phyloP scores from a whole-genome alignment of 2,329 filamentous ascomycete genomes.

The Phoma sp. region DNA sequence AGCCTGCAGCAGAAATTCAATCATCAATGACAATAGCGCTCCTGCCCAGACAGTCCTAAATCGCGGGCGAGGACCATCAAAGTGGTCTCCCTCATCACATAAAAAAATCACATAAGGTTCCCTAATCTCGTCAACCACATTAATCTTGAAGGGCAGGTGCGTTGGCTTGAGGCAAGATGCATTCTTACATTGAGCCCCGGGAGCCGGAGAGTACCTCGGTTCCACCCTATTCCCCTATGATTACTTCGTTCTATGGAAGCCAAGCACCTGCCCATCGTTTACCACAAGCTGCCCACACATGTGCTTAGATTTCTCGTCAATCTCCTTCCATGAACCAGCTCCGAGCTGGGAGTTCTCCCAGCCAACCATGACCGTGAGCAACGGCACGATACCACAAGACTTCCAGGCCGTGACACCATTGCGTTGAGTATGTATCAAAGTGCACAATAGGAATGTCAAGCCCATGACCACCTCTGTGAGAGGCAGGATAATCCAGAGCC shows the following conservation, averaged over 20 bases:
- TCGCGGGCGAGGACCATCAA: too few species aligned
- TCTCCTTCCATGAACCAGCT: background rate
- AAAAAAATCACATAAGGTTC: too few species aligned
- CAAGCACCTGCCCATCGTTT: background rate
- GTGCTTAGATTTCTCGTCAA: background rate
- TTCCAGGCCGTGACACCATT: background rate
- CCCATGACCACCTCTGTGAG: slow-evolving; percentile 1
- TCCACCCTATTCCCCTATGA: too few species aligned
- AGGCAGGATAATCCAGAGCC: slow-evolving; percentile 6
- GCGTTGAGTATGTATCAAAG: background rate
- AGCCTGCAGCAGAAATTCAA: too few species aligned
- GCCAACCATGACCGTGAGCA: slow-evolving; percentile 3
- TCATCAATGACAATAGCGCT: too few species aligned
- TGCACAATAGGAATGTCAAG: background rate
- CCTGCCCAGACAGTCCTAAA: too few species aligned
- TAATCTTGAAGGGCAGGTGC: too few species aligned
- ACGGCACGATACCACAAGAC: background rate
- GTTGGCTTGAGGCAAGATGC: too few species aligned
- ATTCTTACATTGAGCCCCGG: too few species aligned
- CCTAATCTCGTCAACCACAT: too few species aligned
- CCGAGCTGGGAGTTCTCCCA: background rate
- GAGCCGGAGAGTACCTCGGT: too few species aligned
- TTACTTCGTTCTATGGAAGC: background rate
- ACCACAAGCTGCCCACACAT: background rate
- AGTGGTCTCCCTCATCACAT: too few species aligned